Conservation (phyloP, 2,329 filamentous ascomycete genomes). For the Pseudogymnoascus sp. region DNA sequence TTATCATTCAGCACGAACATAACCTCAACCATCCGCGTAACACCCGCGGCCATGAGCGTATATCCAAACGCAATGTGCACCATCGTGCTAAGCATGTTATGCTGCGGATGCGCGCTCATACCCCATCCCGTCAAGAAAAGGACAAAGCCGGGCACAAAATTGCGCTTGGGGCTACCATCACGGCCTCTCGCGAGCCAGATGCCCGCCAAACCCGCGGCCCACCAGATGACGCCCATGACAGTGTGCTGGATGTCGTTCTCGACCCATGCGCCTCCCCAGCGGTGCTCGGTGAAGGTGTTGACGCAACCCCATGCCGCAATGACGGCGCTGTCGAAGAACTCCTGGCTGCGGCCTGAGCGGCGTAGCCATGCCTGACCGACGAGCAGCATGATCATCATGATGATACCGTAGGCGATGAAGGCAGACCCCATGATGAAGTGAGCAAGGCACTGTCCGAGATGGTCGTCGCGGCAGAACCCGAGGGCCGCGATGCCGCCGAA, state of each 20-base stretch:
- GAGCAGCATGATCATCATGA: conserved; percentile 77
- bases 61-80: conserved; percentile 89
- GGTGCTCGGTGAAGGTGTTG: conserved; percentile 96
- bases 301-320: conserved; percentile 95
- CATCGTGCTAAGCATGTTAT: conserved; percentile 74
- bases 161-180: conserved; percentile 79
- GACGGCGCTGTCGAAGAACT: conserved; percentile 89
- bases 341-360: conserved; percentile 77
- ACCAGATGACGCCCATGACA: conserved; percentile 99
- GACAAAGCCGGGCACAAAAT: conserved; percentile 86
- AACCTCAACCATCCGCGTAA: conserved; percentile 83
- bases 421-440: conserved; percentile 99
- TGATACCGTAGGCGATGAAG: conserved; percentile 87
- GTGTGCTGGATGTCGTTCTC: conserved; percentile 96
- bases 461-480: conserved; percentile 88
- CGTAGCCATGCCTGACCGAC: conserved; percentile 85
- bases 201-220: conserved; percentile 84
- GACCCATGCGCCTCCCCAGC: conserved; percentile 85
- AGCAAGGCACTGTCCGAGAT: conserved; percentile 84
- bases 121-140: conserved; percentile 90
- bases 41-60: conserved; percentile 83
- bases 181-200: conserved; percentile 85
- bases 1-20: conserved; percentile 76
- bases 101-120: conserved; percentile 88
- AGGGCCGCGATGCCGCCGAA: conserved; percentile 90